Percentiles rank a stretch among this genome's conserved stretches.
Evolutionary conservation across 352 stramenopile species (phyloP).

Genomic region (Stramenopiles sp.): DNA sequence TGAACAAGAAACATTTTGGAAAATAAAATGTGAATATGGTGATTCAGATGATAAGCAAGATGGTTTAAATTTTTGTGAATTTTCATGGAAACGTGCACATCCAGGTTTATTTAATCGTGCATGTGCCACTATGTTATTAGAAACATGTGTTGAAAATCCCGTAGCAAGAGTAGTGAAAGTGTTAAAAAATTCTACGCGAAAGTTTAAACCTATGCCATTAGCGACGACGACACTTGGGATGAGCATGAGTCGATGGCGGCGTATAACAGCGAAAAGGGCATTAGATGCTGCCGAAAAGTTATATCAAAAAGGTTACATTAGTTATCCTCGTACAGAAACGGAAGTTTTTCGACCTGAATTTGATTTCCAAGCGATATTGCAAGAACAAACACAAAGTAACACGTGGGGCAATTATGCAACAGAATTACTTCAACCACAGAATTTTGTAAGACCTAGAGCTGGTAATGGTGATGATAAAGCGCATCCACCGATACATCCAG

Average conservation of each 20-base stretch:
- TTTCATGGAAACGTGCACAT: background rate
- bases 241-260: conserved; percentile 73
- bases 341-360: conserved; percentile 86
- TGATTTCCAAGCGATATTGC: conserved; percentile 51
- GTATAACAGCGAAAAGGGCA: conserved; percentile 79
- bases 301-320: conserved; percentile 94
- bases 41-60: conserved; percentile 27
- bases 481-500: conserved; percentile 96
- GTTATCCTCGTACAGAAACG: conserved; percentile 97
- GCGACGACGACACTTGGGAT: conserved; percentile 98
- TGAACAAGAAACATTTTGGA: conserved; percentile 47
- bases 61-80: background rate
- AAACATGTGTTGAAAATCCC: background rate
- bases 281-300: conserved; percentile 86
- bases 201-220: conserved; percentile 83
- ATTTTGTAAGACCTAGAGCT: conserved; percentile 43
- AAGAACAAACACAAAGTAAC: conserved; percentile 35
- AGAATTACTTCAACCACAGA: conserved; percentile 32
- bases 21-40: conserved; percentile 53
- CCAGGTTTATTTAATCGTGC: conserved; percentile 50
- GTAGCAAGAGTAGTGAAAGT: conserved; percentile 39
- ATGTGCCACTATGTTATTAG: background rate
- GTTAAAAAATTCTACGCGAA: conserved; percentile 56
- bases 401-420: conserved; percentile 53
- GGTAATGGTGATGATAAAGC: conserved; percentile 79